Conservation (phyloP, 2,329 filamentous ascomycete genomes). For the Pyrenochaeta sp. region DNA sequence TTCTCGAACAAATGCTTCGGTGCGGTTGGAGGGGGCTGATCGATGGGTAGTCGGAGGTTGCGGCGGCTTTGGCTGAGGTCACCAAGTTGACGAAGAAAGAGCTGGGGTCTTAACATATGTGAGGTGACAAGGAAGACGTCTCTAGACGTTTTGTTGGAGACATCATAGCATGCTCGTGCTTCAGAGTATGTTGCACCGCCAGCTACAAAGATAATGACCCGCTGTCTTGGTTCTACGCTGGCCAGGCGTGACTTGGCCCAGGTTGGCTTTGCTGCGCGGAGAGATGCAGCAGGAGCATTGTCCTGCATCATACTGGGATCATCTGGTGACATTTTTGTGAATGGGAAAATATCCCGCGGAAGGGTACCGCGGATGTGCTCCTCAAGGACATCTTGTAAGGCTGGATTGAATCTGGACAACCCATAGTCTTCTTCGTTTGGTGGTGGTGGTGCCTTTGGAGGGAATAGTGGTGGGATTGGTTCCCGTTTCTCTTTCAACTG, state of each 20-base stretch:
- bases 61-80: conserved; percentile 80
- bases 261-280: conserved; percentile 90
- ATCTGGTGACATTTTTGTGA: conserved; percentile 65
- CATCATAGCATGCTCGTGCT: conserved; percentile 85
- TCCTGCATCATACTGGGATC: conserved; percentile 64
- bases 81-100: conserved; percentile 83
- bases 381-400: conserved; percentile 83
- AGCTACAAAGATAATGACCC: conserved; percentile 92
- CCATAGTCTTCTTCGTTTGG: conserved; percentile 74
- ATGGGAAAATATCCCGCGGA: conserved; percentile 55
- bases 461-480: conserved; percentile 72
- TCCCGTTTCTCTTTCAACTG: conserved; percentile 80
- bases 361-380: conserved; percentile 58
- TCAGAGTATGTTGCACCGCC: conserved; percentile 96
- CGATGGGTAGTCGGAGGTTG: conserved; percentile 79
- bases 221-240: conserved; percentile 81
- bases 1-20: conserved; percentile 87
- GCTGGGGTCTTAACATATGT: conserved; percentile 87
- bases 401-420: conserved; percentile 86
- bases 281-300: conserved; percentile 65
- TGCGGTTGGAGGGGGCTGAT: conserved; percentile 79
- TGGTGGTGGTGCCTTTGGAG: conserved; percentile 64
- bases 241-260: conserved; percentile 87
- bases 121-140: conserved; percentile 90
- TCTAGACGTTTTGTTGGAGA: conserved; percentile 73